Percentiles rank a stretch among this genome's conserved stretches.
Conservation (phyloP, 2,329 filamentous ascomycete species). For the Beauveria bassiana region DNA sequence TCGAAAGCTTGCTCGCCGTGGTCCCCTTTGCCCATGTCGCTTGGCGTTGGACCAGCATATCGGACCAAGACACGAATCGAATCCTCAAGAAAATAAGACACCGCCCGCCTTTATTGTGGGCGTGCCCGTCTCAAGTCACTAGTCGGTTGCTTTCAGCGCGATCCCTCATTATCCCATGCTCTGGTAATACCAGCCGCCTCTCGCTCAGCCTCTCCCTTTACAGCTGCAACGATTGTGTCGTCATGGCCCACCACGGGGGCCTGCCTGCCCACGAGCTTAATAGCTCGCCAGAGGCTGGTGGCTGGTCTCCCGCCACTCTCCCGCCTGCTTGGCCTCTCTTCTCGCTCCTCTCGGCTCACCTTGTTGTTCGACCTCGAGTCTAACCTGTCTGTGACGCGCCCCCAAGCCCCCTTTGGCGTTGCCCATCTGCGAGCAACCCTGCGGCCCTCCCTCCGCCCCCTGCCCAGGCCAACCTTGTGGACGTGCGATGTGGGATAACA, state of each 20-base stretch:
- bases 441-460: not conserved
- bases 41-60: slow-evolving; percentile 5
- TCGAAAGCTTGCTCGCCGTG: not conserved
- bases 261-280: slow-evolving; percentile 1
- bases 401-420: not conserved
- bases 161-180: not conserved
- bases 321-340: not conserved
- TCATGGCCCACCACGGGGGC: slow-evolving; percentile 4
- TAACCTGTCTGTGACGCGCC: not conserved
- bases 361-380: not conserved
- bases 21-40: not conserved
- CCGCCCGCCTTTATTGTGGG: not conserved
- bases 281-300: not conserved
- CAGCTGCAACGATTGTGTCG: not conserved
- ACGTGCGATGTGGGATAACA: slow-evolving; percentile 5
- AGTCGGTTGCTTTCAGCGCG: not conserved
- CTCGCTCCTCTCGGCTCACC: slow-evolving; percentile 4
- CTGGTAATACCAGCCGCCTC: not conserved
- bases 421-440: not conserved
- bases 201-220: not conserved
- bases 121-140: not conserved
- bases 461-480: not conserved
- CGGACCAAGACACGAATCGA: slow-evolving; percentile 7
- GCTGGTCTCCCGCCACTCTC: no score
- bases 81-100: not conserved